Evolutionary conservation across 1,284 basidiomycete species (phyloP), one percentile per base, ranked within the genome.

Genomic region (Malassezia psittaci): DNA sequence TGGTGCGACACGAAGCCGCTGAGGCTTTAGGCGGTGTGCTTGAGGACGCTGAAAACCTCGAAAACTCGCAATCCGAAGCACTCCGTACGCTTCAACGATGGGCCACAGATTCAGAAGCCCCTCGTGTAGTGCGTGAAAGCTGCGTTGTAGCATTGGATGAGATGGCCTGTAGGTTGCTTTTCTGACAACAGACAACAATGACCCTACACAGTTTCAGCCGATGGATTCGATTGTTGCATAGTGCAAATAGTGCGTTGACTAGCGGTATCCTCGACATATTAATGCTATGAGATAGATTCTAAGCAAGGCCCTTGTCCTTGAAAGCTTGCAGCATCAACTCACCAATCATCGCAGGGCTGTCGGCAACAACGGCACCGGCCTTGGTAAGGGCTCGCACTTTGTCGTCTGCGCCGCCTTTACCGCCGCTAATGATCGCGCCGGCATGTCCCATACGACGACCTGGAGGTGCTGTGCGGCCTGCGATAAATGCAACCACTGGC

Each of bases 1-100:
- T 99, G 94, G 94, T 99, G 5, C 83, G 94, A 21, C 94, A 99
- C 70, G 94, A 99, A 77, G 94, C 93, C 18, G 94, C 94, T 6
- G 94, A 99, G 77, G 94, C 94, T 2, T 81, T 98, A 0, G 94
- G 94, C 18, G 90, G 91, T 4, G 96, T 99, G 50, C 90, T 87
- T 1, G 90, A 88, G 2, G 64, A 66, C 16, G 47, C 43, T 5
- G 50, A 51, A 41, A 57, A 61, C 35, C 24, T 29, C 24, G 60
- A 64, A 34, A 29, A 74, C 87, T 53, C 62, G 37, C 55, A 54
- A 48, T 36, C 48, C 10, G 11, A 70, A 53, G 90, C 96, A 7
- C 79, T 96, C 21, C 84, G 85, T 2, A 81, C 90, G 60, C 79
- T 98, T 32, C 83, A 85, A 62, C 86, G 90, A 70, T 96, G 90